Evolutionary conservation across 169 alveolate species (phyloP).

Genomic region (Plasmodium fragile): DNA sequence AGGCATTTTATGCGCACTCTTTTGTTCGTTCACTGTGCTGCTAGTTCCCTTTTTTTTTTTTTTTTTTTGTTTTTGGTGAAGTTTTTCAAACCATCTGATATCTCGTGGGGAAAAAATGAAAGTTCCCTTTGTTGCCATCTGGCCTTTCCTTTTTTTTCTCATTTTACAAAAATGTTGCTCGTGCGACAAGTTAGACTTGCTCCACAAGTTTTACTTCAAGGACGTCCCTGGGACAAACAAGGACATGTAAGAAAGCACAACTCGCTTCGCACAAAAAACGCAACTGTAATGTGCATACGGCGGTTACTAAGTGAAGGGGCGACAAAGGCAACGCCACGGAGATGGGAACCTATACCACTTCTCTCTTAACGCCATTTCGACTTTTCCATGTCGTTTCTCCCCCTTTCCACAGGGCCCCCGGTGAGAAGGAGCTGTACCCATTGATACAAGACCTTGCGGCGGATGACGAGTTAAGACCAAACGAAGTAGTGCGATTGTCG

Average conservation of each 20-base stretch:
- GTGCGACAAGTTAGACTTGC: slow-evolving; percentile 19
- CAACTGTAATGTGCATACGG: background rate
- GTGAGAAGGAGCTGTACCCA: slow-evolving; percentile 36
- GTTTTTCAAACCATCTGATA: background rate
- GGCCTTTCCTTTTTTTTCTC: slow-evolving; percentile 4
- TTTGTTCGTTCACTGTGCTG: background rate
- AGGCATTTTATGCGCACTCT: background rate
- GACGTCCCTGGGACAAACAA: slow-evolving; percentile 1
- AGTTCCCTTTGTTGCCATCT: background rate
- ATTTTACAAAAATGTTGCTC: background rate
- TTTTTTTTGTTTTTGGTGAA: background rate
- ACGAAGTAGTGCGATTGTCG: background rate
- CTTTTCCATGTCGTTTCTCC: background rate
- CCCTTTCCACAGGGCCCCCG: background rate
- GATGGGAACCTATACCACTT: background rate
- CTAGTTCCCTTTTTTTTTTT: background rate
- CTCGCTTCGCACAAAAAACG: background rate
- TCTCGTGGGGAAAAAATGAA: slow-evolving; percentile 21
- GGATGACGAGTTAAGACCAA: slow-evolving; percentile 50
- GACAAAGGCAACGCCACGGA: background rate
- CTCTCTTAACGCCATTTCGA: background rate
- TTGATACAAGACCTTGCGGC: slow-evolving; percentile 53
- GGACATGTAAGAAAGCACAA: slow-evolving; percentile 17
- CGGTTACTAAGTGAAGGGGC: background rate
- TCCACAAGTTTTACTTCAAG: slow-evolving; percentile 21